phyloP scores from a whole-genome alignment of 2,329 filamentous ascomycete species.

The Xylariaceae sp. region DNA sequence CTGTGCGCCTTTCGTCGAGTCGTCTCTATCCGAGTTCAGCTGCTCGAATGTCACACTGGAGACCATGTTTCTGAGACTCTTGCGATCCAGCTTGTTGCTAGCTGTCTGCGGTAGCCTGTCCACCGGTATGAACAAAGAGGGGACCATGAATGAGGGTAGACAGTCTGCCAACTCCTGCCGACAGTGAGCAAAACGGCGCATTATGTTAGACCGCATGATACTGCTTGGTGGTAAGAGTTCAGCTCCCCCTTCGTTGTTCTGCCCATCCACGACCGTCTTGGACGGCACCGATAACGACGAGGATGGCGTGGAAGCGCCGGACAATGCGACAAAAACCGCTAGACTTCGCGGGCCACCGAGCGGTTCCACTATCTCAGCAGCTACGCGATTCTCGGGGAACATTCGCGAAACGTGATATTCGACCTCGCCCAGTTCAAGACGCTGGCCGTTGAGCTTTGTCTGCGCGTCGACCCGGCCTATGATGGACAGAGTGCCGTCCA shows the following conservation, averaged over 20 bases:
- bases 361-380: not conserved
- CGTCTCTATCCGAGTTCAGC: not conserved
- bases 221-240: not conserved
- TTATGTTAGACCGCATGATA: not conserved
- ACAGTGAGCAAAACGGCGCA: not conserved
- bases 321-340: not conserved
- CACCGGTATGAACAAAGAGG: not conserved
- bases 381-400: not conserved
- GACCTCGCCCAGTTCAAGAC: constrained; percentile 1
- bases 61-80: not conserved
- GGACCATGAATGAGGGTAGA: not conserved
- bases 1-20: not conserved
- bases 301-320: not conserved
- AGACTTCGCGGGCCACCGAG: not conserved
- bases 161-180: not conserved
- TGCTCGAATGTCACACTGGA: not conserved
- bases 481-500: not conserved
- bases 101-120: not conserved
- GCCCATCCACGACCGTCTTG: not conserved
- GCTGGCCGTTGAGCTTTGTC: constrained; percentile 1
- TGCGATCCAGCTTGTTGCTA: not conserved
- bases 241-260: not conserved
- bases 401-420: not conserved
- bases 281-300: too few relatives aligned
- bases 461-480: not conserved